Conservation (phyloP, 257 asterid genomes). For the Leonotis leonurus region DNA sequence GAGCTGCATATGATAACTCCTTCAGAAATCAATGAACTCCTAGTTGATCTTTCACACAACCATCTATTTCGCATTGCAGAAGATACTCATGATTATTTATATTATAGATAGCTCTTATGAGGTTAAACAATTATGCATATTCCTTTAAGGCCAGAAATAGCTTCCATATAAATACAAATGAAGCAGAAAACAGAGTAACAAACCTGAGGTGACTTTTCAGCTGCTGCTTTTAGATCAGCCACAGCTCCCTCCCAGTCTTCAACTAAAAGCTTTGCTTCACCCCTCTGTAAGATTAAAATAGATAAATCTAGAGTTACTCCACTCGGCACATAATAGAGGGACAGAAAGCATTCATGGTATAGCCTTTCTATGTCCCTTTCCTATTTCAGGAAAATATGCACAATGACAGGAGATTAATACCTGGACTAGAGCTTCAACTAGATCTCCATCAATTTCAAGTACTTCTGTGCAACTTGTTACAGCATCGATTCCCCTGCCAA, state of each 20-base stretch:
- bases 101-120: background rate
- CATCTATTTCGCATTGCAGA: background rate
- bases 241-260: constrained; percentile 99
- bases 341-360: background rate
- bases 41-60: background rate
- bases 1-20: background rate
- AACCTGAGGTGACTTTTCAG: constrained; percentile 93
- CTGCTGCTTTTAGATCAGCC: constrained; percentile 78
- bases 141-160: background rate
- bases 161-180: background rate
- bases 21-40: background rate
- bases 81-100: background rate
- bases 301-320: background rate
- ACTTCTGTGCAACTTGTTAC: constrained; percentile 69
- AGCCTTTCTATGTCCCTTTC: background rate
- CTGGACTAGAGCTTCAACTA: constrained; percentile 83
- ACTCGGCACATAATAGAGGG: background rate
- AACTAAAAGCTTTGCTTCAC: constrained; percentile 79
- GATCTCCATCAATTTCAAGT: constrained; percentile 73
- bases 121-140: background rate
- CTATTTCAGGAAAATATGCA: background rate
- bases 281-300: constrained; percentile 47
- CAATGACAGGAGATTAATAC: constrained; percentile 21
- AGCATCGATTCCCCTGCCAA: constrained; percentile 89
- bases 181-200: constrained; percentile 5